A percentile compares a stretch with the other conserved stretches of the same genome.
Conservation (phyloP, 2,329 filamentous ascomycete genomes). For the Aspergillus hortae region DNA sequence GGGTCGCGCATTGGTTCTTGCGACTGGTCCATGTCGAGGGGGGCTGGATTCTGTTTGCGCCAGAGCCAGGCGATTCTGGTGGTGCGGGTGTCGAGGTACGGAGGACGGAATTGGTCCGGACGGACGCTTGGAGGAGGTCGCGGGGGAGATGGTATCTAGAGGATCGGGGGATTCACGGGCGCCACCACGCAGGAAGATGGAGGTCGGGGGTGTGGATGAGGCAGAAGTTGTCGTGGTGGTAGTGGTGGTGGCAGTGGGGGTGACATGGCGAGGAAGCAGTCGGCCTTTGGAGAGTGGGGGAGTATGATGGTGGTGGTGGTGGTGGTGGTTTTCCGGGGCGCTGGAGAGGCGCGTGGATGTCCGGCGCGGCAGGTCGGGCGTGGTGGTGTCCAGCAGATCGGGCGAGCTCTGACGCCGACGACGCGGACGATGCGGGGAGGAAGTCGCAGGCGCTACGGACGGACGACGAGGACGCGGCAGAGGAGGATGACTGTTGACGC, state of each 20-base stretch:
- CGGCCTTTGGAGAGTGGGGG: constrained; percentile 15
- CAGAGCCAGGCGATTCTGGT: not conserved
- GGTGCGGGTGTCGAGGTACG: not conserved
- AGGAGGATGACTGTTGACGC: not conserved
- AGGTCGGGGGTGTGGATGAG: constrained; percentile 12
- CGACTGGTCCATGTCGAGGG: not conserved
- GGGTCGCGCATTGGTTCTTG: not conserved
- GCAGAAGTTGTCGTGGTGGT: constrained; percentile 12
- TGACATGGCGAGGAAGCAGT: constrained; percentile 16
- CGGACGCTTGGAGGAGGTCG: constrained; percentile 1
- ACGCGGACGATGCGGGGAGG: constrained; percentile 11
- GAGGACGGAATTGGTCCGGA: not conserved
- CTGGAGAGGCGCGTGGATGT: constrained; percentile 11
- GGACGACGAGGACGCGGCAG: too few species aligned
- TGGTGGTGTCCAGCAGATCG: constrained; percentile 30
- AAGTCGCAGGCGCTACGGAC: constrained; percentile 9
- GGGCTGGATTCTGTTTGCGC: not conserved
- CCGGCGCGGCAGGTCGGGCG: constrained; percentile 12
- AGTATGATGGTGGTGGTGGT: constrained; percentile 1
- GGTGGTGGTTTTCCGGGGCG: constrained; percentile 3
- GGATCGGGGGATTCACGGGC: constrained; percentile 26
- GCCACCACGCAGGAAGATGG: constrained; percentile 18
- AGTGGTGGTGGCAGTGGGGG: constrained; percentile 10
- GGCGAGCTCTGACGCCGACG: constrained; percentile 30
- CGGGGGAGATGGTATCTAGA: constrained; percentile 22